Base-by-base conservation (phyloP, 805 yeast genomes). In the Zygotorulaspora sp. region DNA sequence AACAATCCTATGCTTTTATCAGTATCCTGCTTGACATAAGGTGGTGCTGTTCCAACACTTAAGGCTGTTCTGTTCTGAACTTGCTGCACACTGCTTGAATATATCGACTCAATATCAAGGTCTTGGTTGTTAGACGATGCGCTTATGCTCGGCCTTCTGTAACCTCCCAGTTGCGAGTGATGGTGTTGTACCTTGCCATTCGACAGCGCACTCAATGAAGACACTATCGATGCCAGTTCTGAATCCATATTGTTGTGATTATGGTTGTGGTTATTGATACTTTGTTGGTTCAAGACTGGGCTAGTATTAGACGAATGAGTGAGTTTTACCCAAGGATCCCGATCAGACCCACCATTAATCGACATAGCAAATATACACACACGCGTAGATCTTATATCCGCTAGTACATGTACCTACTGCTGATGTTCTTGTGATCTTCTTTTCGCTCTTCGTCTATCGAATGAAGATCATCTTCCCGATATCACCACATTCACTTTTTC, bases 191-290 rank as follows among this genome's bases (percentile, higher is more conserved):
- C 44, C 27, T 45, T 34, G 16, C 48, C 53, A 30, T 52, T 52
- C 8, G 65, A 59, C 21, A 56, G 48, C 11, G 62, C 63, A 35
- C 63, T 59, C 32, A 62, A 44, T n/a, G 66, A 61, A 6, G 65
- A 57, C 4, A 63, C 63, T 23, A 61, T 62, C 27, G 63, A 58
- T 10, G 61, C 62, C 29, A 61, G 40, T 38, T 61, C 64, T 13
- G 59, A 50, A 41, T 59, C 60, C 47, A 61, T 49, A 19, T 49
- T 41, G 34, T 48, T 44, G 18, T 28, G 21, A 18, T 24, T 30
- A 22, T 39, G 25, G 31, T 9, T 35, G 23, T 19, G 31, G 13
- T 6, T 35, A 22, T 27, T 30, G 30, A 15, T 16, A 35, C 6
- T n/a, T 14, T 5, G 17, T 14, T 11, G 8, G 33, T 18, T 26